These are phyloP conservation scores for Elsinoe batatas DNA, from an alignment of 2,329 filamentous ascomycete species.

Conservation along the genomic window DNA sequence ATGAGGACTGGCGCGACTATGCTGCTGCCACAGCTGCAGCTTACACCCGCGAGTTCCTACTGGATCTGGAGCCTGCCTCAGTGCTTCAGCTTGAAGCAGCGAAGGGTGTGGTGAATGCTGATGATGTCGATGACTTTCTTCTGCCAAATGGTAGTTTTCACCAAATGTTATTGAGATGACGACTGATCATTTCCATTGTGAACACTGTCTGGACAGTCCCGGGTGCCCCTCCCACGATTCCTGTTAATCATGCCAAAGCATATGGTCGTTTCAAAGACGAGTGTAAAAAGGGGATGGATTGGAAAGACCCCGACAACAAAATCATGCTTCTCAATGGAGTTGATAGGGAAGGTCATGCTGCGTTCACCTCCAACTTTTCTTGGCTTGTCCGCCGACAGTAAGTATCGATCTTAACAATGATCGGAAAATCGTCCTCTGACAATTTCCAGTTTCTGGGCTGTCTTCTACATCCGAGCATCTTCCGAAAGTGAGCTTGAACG, in stretches of 20 bases:
- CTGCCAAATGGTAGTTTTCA: background rate
- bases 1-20: constrained; percentile 15
- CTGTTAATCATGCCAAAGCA: background rate
- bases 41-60: constrained; percentile 13
- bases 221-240: background rate
- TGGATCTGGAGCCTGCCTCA: background rate
- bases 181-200: background rate
- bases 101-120: background rate
- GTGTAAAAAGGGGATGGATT: background rate
- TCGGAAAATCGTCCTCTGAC: background rate
- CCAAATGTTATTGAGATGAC: background rate
- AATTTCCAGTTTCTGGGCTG: background rate
- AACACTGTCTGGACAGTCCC: background rate
- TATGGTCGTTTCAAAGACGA: background rate
- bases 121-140: background rate
- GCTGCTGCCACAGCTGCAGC: constrained; percentile 16
- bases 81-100: background rate
- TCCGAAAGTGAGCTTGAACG: background rate
- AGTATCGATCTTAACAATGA: background rate
- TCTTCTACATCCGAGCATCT: background rate
- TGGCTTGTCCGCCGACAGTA: background rate
- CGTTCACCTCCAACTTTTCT: background rate
- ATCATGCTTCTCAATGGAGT: background rate
- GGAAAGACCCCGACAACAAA: background rate
- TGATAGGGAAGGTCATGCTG: background rate